Evolutionary conservation across 192 early-diverging fungal genomes (phyloP), one percentile per base, ranked within the genome.

Genomic region (Lunasporangiospora selenospora): DNA sequence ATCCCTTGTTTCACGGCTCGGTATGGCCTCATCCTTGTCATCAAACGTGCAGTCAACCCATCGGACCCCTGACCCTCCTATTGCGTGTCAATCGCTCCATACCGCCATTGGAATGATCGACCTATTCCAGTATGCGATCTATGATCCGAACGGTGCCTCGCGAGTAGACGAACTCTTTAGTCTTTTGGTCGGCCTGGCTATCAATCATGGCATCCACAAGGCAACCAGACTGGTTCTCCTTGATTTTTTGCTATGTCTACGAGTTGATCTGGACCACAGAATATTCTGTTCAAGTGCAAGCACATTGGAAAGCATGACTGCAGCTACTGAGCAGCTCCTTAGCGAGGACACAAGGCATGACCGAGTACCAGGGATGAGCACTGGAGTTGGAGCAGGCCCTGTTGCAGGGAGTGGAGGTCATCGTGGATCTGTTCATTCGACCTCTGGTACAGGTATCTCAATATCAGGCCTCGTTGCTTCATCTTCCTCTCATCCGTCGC

Each of bases 251-350:
- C 73, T 83, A 8, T 66, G 81, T 23, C 76, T 87, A 18, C 76
- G 82, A 21, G 80, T 79, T 54, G 65, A 79, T 61, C 55, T 77
- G 44, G 82, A 87, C 32, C 82, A 87, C 51, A 58, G 81, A 13
- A 71, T 85, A 15, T 85, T 77, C 46, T 65, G 80, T 40, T 58
- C 69, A 13, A 45, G n/a, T 13, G 44, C 69, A 12, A 73, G 69
- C 27, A 73, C 69, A 0, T 53, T 73, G 1, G 69, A 73, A 37
- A 63, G 69, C 49, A 73, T 73, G 41, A 19, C 53, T 4, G 45
- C 69, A n/a, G 69, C 69, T 8, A 63, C 69, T 2, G 69, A 73
- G 19, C 69, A 73, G 21, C 38, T 73, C 13, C 44, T 73, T 23
- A 58, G 47, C 42, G 69, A 73, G 29, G 69, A 73, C 13, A 47